A percentile compares a stretch with the other conserved stretches of the same genome.
Evolutionary conservation across 1,284 basidiomycete species (phyloP).

Genomic region (Trichosporon coremiiforme): DNA sequence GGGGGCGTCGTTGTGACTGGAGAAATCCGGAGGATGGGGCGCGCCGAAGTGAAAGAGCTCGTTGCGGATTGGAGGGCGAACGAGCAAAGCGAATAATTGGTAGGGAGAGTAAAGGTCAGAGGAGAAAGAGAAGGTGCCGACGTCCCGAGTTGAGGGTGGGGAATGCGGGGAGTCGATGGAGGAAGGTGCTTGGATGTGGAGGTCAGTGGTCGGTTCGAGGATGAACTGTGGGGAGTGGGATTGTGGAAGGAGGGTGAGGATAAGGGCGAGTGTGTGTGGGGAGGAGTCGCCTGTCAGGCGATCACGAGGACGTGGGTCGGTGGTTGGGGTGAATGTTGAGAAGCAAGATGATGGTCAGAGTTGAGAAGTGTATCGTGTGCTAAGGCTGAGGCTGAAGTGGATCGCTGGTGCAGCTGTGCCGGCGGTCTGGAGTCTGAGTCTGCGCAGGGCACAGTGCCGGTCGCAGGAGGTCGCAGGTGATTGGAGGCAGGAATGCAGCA

Average conservation of each 20-base stretch:
- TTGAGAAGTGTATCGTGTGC: not conserved
- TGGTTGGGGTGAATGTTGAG: not conserved
- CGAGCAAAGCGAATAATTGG: not conserved
- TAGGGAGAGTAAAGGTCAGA: not conserved
- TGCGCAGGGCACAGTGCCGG: not conserved
- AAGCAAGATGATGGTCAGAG: conserved; percentile 1
- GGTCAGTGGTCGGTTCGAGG: not conserved
- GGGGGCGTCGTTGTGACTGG: not conserved
- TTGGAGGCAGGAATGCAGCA: too few relatives aligned
- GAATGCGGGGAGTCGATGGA: too few relatives aligned
- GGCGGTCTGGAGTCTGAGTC: not conserved
- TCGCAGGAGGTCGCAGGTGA: too few relatives aligned
- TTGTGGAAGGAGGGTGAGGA: not conserved
- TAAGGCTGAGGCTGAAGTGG: too few relatives aligned
- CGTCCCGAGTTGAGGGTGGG: not conserved
- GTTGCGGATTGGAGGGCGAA: not conserved
- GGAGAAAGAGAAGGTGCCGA: not conserved
- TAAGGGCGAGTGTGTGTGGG: not conserved
- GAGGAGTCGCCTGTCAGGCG: not conserved
- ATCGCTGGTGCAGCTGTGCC: not conserved
- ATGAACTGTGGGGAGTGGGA: not conserved
- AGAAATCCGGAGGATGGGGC: not conserved
- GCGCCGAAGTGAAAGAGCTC: not conserved
- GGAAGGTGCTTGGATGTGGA: too few relatives aligned
- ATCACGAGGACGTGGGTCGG: not conserved